A percentile compares a stretch with the other conserved stretches of the same genome.
These are phyloP conservation scores for Orbilia oligospora DNA, from an alignment of 2,329 filamentous ascomycete genomes.

Conservation along the genomic window DNA sequence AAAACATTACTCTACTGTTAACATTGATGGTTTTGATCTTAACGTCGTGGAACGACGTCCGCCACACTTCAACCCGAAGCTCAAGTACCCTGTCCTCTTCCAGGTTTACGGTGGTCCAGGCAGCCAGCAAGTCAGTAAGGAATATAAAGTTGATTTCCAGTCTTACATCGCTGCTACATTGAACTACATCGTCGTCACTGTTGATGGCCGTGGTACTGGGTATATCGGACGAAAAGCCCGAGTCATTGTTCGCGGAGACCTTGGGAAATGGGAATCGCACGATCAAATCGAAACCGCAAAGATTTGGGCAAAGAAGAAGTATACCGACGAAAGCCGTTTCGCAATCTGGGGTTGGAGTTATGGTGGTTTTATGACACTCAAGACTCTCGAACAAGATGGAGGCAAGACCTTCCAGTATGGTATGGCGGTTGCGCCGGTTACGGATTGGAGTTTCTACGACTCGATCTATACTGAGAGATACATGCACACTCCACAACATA, in stretches of 20 bases:
- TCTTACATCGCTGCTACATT: constrained; percentile 86
- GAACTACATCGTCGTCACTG: constrained; percentile 93
- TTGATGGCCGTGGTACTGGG: constrained; percentile 93
- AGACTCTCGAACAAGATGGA: constrained; percentile 91
- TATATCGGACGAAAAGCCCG: constrained; percentile 88
- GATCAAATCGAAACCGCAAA: constrained; percentile 94
- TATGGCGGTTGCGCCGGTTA: constrained; percentile 98
- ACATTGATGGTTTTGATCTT: constrained; percentile 82
- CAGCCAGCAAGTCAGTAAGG: constrained; percentile 88
- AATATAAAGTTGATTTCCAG: constrained; percentile 89
- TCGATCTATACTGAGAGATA: constrained; percentile 95
- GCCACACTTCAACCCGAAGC: constrained; percentile 85
- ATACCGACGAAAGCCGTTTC: constrained; percentile 84
- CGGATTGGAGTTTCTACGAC: constrained; percentile 96
- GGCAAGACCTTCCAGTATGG: constrained; percentile 94
- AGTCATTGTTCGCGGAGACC: constrained; percentile 83
- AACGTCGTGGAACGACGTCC: constrained; percentile 87
- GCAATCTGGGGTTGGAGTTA: constrained; percentile 99
- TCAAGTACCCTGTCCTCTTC: constrained; percentile 94
- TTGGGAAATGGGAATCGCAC: constrained; percentile 85
- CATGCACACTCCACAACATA: constrained; percentile 93
- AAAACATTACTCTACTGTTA: constrained; percentile 84
- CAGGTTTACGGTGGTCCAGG: constrained; percentile 93
- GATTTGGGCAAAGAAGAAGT: constrained; percentile 83
- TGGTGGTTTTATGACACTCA: constrained; percentile 93